These are phyloP conservation scores for Penicillium fimorum DNA, from an alignment of 495 filamentous ascomycete species.

Conservation along the genomic window DNA sequence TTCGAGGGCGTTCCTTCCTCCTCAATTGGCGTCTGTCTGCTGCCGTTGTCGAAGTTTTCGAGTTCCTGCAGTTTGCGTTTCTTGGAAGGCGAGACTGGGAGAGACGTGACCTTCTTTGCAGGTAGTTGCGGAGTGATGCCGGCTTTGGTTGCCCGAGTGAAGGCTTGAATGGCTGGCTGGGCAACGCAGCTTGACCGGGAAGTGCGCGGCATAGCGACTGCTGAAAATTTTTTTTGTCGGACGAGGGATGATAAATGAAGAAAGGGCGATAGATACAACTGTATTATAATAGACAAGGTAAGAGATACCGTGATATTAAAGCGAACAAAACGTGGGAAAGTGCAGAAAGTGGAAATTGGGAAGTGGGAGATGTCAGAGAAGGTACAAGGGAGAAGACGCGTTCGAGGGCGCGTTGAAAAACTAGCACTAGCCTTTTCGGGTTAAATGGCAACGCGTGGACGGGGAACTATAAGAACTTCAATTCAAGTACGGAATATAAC, in stretches of 20 bases:
- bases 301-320: constrained; percentile 24
- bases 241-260: constrained; percentile 9
- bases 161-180: constrained; percentile 39
- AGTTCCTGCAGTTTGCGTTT: constrained; percentile 48
- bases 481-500: background rate
- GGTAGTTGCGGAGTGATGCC: constrained; percentile 28
- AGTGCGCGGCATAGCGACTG: constrained; percentile 40
- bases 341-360: constrained; percentile 3
- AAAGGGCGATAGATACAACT: constrained; percentile 27
- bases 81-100: constrained; percentile 45
- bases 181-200: constrained; percentile 33
- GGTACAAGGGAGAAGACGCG: constrained; percentile 19
- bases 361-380: constrained; percentile 7
- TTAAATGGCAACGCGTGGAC: constrained; percentile 10
- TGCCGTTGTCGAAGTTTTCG: constrained; percentile 32
- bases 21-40: constrained; percentile 10
- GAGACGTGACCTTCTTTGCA: constrained; percentile 23
- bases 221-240: constrained; percentile 27
- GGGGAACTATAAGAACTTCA: background rate
- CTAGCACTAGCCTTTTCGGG: constrained; percentile 16
- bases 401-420: constrained; percentile 18
- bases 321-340: constrained; percentile 15
- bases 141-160: constrained; percentile 46
- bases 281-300: constrained; percentile 23
- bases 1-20: constrained; percentile 42